Percentiles rank a stretch among this genome's conserved stretches.
phyloP scores from a whole-genome alignment of 2,329 filamentous ascomycete species.

The Escovopsis sp. region DNA sequence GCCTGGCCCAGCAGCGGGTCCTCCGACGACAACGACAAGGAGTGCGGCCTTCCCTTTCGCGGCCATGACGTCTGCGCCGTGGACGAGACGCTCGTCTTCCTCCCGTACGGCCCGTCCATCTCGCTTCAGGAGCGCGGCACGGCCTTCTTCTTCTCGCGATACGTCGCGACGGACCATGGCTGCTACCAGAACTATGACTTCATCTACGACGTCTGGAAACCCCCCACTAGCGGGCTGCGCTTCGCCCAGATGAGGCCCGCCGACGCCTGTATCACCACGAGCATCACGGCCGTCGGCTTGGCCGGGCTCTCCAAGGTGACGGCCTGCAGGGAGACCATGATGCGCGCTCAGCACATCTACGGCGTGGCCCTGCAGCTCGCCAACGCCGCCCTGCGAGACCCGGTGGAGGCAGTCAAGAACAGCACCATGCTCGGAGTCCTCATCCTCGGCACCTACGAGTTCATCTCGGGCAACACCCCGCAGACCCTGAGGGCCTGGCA shows the following conservation, averaged over 20 bases:
- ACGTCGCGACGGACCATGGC: conserved; percentile 31
- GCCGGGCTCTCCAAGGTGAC: conserved; percentile 34
- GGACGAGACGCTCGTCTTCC: conserved; percentile 2
- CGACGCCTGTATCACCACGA: conserved; percentile 27
- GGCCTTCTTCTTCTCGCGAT: conserved; percentile 36
- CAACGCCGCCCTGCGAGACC: conserved; percentile 32
- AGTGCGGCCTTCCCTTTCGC: not conserved
- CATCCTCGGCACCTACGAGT: conserved; percentile 40
- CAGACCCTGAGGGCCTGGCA: conserved; percentile 36
- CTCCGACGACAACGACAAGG: conserved; percentile 2
- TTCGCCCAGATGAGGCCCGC: conserved; percentile 1
- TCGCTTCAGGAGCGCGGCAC: conserved; percentile 29
- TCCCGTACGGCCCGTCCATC: conserved; percentile 7
- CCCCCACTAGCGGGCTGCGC: conserved; percentile 25
- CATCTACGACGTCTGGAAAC: conserved; percentile 37
- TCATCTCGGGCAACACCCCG: conserved; percentile 31
- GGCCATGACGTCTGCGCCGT: conserved; percentile 2
- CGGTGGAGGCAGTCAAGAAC: conserved; percentile 28
- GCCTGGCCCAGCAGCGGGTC: conserved; percentile 1
- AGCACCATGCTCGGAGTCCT: conserved; percentile 39
- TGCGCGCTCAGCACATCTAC: conserved; percentile 35
- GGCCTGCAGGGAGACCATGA: conserved; percentile 26
- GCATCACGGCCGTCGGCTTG: conserved; percentile 40
- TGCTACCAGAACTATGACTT: conserved; percentile 37
- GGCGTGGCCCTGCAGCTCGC: conserved; percentile 34